Evolutionary conservation across 148 eudicot genomes (phyloP), one percentile per base, ranked within the genome.

Genomic region (Heliosperma pusillum): DNA sequence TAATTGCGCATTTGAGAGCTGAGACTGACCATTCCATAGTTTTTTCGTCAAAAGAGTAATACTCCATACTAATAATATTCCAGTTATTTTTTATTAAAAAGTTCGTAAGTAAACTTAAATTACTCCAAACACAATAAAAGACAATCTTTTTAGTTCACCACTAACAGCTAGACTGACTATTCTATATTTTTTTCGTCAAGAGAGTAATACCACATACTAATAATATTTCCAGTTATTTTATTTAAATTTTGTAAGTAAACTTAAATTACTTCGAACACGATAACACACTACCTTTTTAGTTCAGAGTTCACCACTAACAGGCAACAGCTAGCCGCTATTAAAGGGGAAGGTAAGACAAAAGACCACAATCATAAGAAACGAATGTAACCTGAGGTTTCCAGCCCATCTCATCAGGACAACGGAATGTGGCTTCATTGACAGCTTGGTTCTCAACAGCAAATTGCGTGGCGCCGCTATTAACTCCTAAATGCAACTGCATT

Each of bases 341-440:
- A 56, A 52, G 63, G 5, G n/a, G 7, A 69, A 44, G 44, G 25
- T n/a, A 6, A 25, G 61, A 27, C 7, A 19, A 69, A 63, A 70
- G 24, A 57, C 5, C 15, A 75, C 47, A 55, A 4, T 50, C 25
- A 20, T 64, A 71, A 42, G 71, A 71, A 56, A n/a, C 19, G 74
- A 69, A 66, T 63, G 79, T 63, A 58, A 92, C 98, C 96, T 94
- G 93, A 84, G 98, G 98, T 79, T 95, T 90, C 98, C 98, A 95
- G 75, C 98, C 98, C 98, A 95, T 85, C 82, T 95, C 97, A 87
- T 95, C 98, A 36, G 98, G 96, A 83, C 98, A 92, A 10, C 93
- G 97, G 71, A 95, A 95, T 53, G 97, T 95, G 76, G 98, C 98
- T 83, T 95, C 98, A 68, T 95, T 95, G 47, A 87, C 84, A 71